Evolutionary conservation across 2,329 filamentous ascomycete species (phyloP).

Genomic region (Emergomyces pasteurianus): DNA sequence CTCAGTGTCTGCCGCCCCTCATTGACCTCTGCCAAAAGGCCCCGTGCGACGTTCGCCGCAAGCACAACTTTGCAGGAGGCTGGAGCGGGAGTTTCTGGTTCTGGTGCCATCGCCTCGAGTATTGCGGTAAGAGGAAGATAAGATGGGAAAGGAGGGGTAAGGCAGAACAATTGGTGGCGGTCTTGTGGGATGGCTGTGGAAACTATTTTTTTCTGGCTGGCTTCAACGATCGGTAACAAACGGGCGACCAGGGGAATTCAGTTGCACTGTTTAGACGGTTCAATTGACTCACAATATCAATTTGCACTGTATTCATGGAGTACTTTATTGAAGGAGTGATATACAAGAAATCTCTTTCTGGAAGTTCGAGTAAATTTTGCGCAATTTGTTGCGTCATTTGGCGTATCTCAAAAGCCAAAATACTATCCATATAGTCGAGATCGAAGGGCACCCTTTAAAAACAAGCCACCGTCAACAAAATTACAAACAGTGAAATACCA

Average conservation of each 20-base stretch:
- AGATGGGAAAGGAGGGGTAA: not conserved
- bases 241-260: no score
- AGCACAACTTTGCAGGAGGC: conserved; percentile 80
- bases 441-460: no score
- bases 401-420: not conserved
- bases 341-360: not conserved
- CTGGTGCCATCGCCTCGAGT: conserved; percentile 19
- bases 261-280: not conserved
- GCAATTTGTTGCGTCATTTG: not conserved
- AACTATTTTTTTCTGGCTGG: not conserved
- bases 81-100: conserved; percentile 18
- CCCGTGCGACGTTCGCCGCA: conserved; percentile 75
- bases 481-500: no score
- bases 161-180: not conserved
- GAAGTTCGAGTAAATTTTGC: not conserved
- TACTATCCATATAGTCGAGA: no score
- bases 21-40: conserved; percentile 64
- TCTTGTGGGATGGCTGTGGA: not conserved
- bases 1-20: conserved; percentile 61
- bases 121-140: not conserved
- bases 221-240: not conserved
- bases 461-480: no score
- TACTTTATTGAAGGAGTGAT: not conserved
- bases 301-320: not conserved
- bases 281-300: not conserved